Conservation (phyloP, 257 asterid species). For the Lavandula angustifolia region DNA sequence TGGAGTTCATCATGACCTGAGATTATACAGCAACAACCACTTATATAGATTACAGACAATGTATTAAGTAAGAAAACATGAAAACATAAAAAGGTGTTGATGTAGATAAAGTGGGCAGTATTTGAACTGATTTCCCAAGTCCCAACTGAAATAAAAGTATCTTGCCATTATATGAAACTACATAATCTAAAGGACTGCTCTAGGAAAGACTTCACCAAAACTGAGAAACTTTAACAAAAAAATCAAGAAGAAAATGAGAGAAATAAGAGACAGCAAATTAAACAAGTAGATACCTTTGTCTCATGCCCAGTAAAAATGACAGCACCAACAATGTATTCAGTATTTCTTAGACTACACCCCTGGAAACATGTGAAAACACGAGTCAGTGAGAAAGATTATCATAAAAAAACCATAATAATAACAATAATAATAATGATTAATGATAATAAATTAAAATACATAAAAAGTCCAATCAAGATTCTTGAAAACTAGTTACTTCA, state of each 20-base stretch:
- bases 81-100: conserved; percentile 2
- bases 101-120: conserved; percentile 18
- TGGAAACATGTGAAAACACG: conserved; percentile 38
- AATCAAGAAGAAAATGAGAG: conserved; percentile 19
- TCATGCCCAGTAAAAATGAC: conserved; percentile 96
- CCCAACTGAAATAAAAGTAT: neutral
- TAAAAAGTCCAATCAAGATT: conserved; percentile 16
- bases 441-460: no score
- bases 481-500: neutral
- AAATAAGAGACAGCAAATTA: neutral
- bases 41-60: conserved; percentile 19
- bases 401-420: conserved; percentile 18
- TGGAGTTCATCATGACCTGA: conserved; percentile 99
- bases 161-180: no score
- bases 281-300: conserved; percentile 69
- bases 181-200: neutral
- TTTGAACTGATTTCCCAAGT: conserved; percentile 6
- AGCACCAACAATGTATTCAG: conserved; percentile 80
- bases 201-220: conserved; percentile 8
- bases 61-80: conserved; percentile 26
- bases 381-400: conserved; percentile 15
- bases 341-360: conserved; percentile 97
- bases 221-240: conserved; percentile 23
- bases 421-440: neutral
- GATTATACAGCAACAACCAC: conserved; percentile 28